phyloP scores from a whole-genome alignment of 2,329 filamentous ascomycete genomes.

The Periconia sp. region DNA sequence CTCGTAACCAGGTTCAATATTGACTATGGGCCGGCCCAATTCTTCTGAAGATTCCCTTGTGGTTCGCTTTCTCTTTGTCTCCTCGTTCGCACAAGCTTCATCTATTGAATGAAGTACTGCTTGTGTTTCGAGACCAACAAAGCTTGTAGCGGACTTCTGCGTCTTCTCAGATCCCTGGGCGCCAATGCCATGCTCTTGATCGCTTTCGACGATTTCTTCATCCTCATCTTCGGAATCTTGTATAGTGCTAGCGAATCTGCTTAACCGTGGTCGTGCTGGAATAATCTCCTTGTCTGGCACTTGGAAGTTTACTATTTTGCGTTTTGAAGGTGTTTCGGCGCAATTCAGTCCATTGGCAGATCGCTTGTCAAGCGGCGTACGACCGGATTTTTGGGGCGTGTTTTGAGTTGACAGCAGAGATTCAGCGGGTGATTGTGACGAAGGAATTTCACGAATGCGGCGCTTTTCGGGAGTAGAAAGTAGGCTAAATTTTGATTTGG shows the following conservation, averaged over 20 bases:
- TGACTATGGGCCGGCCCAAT: neutral
- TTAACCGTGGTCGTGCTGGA: slow-evolving; percentile 18
- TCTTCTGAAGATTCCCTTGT: slow-evolving; percentile 14
- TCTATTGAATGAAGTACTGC: slow-evolving; percentile 28
- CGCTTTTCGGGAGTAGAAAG: slow-evolving; percentile 38
- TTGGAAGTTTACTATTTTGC: slow-evolving; percentile 32
- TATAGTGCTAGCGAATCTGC: slow-evolving; percentile 31
- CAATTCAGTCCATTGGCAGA: slow-evolving; percentile 8
- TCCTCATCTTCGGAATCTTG: slow-evolving; percentile 39
- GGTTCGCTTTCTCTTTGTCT: slow-evolving; percentile 2
- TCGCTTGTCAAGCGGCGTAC: slow-evolving; percentile 18
- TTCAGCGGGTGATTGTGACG: slow-evolving; percentile 39
- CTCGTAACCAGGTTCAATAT: slow-evolving; percentile 2
- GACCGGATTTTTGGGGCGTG: slow-evolving; percentile 19
- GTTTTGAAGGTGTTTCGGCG: slow-evolving; percentile 31
- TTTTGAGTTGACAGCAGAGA: slow-evolving; percentile 31
- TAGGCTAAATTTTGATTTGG: slow-evolving; percentile 27
- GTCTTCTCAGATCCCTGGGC: slow-evolving; percentile 1
- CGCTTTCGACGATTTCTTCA: slow-evolving; percentile 23
- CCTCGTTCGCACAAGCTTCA: slow-evolving; percentile 20
- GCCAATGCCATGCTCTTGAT: slow-evolving; percentile 1
- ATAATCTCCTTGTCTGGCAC: slow-evolving; percentile 10
- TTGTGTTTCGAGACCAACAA: slow-evolving; percentile 29
- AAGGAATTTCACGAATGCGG: slow-evolving; percentile 33
- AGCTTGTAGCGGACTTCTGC: neutral